These are phyloP conservation scores for Trichosporon sp. DNA, from an alignment of 1,284 basidiomycete genomes.

Conservation along the genomic window DNA sequence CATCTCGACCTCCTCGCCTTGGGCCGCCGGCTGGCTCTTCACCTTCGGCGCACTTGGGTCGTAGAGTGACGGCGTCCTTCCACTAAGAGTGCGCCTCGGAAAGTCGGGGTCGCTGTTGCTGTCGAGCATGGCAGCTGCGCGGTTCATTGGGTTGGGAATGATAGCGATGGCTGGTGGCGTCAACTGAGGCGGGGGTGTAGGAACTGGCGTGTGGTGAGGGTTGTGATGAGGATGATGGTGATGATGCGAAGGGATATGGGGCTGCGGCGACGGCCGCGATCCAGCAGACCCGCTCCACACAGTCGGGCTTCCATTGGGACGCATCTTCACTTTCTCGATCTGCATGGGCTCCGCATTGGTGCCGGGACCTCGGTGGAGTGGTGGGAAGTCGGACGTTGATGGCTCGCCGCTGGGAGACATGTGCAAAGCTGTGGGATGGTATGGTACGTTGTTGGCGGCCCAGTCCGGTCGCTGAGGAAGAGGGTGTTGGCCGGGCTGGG, in stretches of 20 bases:
- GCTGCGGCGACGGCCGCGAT: slow-evolving; percentile 2
- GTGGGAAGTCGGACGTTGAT: slow-evolving; percentile 35
- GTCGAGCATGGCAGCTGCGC: not conserved
- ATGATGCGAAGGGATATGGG: not conserved
- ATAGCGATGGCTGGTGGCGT: slow-evolving; percentile 6
- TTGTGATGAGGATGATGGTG: not conserved
- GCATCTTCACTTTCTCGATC: slow-evolving; percentile 35
- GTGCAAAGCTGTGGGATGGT: slow-evolving; percentile 37
- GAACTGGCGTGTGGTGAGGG: not conserved
- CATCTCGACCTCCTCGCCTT: not conserved
- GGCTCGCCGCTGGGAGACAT: slow-evolving; percentile 10
- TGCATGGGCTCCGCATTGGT: slow-evolving; percentile 43
- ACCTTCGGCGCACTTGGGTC: slow-evolving; percentile 22
- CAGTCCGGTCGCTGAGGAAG: slow-evolving; percentile 43
- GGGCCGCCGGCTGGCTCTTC: not conserved
- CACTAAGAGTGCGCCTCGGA: slow-evolving; percentile 26
- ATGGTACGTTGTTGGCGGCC: slow-evolving; percentile 44
- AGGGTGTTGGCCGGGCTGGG: slow-evolving; percentile 35
- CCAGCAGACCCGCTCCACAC: slow-evolving; percentile 32
- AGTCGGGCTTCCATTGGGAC: slow-evolving; percentile 12
- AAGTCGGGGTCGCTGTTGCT: slow-evolving; percentile 32
- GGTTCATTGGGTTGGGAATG: slow-evolving; percentile 10
- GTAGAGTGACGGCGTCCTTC: slow-evolving; percentile 25
- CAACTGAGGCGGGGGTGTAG: not conserved
- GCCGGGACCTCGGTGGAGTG: slow-evolving; percentile 22